Percentiles rank a stretch among this genome's conserved stretches.
phyloP scores from a whole-genome alignment of 176 grass and related monocot species.

The Paspalum vaginatum region DNA sequence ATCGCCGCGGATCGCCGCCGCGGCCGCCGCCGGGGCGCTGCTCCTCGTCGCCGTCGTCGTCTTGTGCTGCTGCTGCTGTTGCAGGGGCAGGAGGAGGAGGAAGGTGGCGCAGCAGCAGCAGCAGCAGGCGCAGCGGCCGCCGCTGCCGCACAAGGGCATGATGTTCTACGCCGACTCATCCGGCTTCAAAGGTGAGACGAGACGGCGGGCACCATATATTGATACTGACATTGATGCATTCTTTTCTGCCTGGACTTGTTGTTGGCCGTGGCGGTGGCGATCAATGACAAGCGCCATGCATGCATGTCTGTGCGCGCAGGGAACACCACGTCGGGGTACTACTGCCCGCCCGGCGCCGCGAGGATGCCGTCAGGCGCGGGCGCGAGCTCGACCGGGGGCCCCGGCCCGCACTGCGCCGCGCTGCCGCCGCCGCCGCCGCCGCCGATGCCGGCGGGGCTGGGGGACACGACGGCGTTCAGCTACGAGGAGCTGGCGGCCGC shows the following conservation, averaged over 20 bases:
- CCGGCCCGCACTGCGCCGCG: too few species aligned
- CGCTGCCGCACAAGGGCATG: constrained; percentile 33
- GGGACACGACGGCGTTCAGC: constrained; percentile 50
- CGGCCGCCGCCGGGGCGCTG: constrained; percentile 22
- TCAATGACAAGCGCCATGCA: background rate
- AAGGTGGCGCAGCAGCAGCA: background rate
- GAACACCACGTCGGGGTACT: constrained; percentile 21
- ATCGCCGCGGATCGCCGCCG: background rate
- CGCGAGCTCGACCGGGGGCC: background rate
- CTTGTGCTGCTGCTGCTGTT: constrained; percentile 36
- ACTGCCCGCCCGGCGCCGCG: background rate
- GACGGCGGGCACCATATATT: background rate
- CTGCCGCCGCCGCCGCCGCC: constrained; percentile 21
- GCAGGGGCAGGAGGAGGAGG: constrained; percentile 19
- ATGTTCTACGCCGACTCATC: constrained; percentile 51
- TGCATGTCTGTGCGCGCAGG: constrained; percentile 13
- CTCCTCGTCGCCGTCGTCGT: constrained; percentile 32
- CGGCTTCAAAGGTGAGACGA: constrained; percentile 43
- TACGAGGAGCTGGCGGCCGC: constrained; percentile 56
- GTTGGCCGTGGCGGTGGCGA: background rate
- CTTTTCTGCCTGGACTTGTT: too few species aligned
- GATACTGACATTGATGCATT: background rate
- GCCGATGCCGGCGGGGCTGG: constrained; percentile 29
- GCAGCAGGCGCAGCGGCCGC: background rate
- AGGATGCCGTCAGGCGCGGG: background rate